These are phyloP conservation scores for Trichoderma sp. DNA, from an alignment of 2,329 filamentous ascomycete genomes.

Conservation along the genomic window DNA sequence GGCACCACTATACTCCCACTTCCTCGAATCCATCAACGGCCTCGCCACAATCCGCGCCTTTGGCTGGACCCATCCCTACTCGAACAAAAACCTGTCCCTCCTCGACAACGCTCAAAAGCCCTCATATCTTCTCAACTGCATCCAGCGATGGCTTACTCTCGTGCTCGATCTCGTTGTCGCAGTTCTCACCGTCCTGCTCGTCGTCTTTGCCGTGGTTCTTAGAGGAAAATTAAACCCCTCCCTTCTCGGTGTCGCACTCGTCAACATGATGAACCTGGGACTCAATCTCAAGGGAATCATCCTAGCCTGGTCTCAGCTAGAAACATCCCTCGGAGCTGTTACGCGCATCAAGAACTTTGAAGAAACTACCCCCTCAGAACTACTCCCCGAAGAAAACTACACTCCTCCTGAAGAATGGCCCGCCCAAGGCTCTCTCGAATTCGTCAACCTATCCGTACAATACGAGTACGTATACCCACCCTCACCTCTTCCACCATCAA, in stretches of 20 bases:
- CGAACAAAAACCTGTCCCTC: conserved; percentile 34
- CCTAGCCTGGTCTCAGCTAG: conserved; percentile 30
- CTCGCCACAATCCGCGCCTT: conserved; percentile 39
- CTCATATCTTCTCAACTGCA: conserved; percentile 49
- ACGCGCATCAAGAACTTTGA: conserved; percentile 30
- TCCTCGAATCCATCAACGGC: conserved; percentile 33
- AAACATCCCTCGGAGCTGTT: conserved; percentile 32
- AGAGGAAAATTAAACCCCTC: conserved; percentile 32
- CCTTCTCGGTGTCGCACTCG: conserved; percentile 37
- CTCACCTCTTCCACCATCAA: neutral
- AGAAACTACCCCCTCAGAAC: conserved; percentile 27
- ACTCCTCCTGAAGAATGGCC: conserved; percentile 26
- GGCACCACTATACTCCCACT: conserved; percentile 34
- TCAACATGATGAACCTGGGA: conserved; percentile 33
- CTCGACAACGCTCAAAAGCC: conserved; percentile 50
- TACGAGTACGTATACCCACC: conserved; percentile 27
- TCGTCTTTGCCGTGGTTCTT: conserved; percentile 38
- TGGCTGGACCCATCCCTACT: conserved; percentile 37
- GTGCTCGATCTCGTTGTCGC: conserved; percentile 52
- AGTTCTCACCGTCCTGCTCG: conserved; percentile 40
- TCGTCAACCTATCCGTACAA: conserved; percentile 26
- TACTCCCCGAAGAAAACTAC: conserved; percentile 20
- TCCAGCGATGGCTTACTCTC: conserved; percentile 52
- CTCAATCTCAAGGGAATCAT: conserved; percentile 30
- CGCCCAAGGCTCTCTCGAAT: conserved; percentile 23